Percentiles rank a stretch among this genome's conserved stretches.
Conservation (phyloP, 176 grass and related monocot genomes). For the barley (Hordeum vulgare) region MorexV3_pseudomolecules_assembly NC_058520.1:5659394-5659893, state of each 20-base stretch:
- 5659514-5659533: too few relatives aligned
- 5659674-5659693: background rate
- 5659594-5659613: too few relatives aligned
- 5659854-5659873: background rate
- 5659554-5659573: too few relatives aligned
- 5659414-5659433: too few relatives aligned
- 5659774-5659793: background rate
- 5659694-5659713: background rate
- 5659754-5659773: background rate
- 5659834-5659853: background rate
- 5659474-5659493: too few relatives aligned
- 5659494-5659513: too few relatives aligned
- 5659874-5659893: background rate
- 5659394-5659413: too few relatives aligned
- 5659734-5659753: background rate
- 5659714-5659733: background rate
- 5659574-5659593: too few relatives aligned
- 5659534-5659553: too few relatives aligned
- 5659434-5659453: too few relatives aligned
- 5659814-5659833: background rate
- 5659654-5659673: background rate
- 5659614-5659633: background rate
- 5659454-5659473: too few relatives aligned
- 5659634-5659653: background rate
- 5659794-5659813: conserved; percentile 4